Percentiles rank a stretch among this genome's conserved stretches.
These are phyloP conservation scores for Claviceps humidiphila DNA, from an alignment of 2,329 filamentous ascomycete genomes.

Conservation along the genomic window DNA sequence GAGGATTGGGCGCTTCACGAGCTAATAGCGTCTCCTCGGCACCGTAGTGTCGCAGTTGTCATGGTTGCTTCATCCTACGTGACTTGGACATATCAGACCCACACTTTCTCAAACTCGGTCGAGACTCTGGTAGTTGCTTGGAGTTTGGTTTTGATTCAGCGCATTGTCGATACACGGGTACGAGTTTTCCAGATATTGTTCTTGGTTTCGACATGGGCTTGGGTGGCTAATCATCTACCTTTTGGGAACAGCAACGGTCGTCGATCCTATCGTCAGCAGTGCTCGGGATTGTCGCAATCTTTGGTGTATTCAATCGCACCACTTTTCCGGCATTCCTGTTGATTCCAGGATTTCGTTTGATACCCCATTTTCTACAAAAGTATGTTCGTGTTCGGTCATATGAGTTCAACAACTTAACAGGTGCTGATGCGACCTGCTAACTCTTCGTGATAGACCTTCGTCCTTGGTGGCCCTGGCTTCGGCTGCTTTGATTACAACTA, in stretches of 20 bases:
- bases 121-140: constrained; percentile 88
- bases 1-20: constrained; percentile 97
- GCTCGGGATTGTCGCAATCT: constrained; percentile 68
- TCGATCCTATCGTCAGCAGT: constrained; percentile 64
- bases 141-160: constrained; percentile 82
- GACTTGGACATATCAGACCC: constrained; percentile 96
- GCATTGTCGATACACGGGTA: constrained; percentile 71
- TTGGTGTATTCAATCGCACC: constrained; percentile 90
- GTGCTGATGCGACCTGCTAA: constrained; percentile 8
- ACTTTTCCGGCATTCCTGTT: constrained; percentile 91
- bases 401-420: not conserved
- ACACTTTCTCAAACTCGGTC: constrained; percentile 95
- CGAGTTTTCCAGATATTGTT: constrained; percentile 13
- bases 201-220: constrained; percentile 6
- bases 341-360: constrained; percentile 67
- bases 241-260: constrained; percentile 48
- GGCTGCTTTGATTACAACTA: constrained; percentile 53
- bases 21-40: constrained; percentile 61
- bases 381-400: constrained; percentile 27
- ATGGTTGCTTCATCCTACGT: constrained; percentile 93
- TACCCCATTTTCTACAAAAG: constrained; percentile 78
- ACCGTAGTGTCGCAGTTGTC: constrained; percentile 61
- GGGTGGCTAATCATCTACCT: constrained; percentile 11
- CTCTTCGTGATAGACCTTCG: constrained; percentile 30
- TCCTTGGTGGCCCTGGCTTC: constrained; percentile 50